phyloP scores from a whole-genome alignment of 306 rosid genomes.

The Pyrus betulifolia region DNA sequence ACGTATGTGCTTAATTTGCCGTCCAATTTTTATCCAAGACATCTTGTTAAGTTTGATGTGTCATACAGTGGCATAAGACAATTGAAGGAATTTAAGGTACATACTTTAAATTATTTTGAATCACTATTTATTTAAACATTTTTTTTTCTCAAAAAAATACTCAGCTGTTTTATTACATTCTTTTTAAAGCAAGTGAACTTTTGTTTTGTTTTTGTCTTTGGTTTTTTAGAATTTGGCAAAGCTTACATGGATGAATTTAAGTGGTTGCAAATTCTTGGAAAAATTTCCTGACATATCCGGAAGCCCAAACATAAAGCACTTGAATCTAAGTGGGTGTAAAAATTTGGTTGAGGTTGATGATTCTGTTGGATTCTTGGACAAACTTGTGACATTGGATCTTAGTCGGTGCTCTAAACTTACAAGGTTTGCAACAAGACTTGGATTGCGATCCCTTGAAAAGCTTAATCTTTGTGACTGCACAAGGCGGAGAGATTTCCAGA shows the following conservation, averaged over 20 bases:
- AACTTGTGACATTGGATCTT: accelerated
- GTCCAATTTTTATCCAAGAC: too few relatives aligned
- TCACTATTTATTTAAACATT: too few relatives aligned
- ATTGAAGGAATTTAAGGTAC: constrained; percentile 10
- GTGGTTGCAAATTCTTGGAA: background rate
- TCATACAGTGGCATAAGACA: background rate
- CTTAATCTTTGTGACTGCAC: too few relatives aligned
- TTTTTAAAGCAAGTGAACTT: background rate
- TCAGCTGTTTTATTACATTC: too few relatives aligned
- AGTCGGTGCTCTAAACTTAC: background rate
- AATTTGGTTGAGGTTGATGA: too few relatives aligned
- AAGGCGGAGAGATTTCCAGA: background rate
- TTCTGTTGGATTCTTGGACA: background rate
- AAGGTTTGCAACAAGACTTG: background rate
- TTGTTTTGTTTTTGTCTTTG: too few relatives aligned
- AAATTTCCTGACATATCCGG: background rate
- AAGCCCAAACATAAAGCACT: too few relatives aligned
- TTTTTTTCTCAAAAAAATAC: too few relatives aligned
- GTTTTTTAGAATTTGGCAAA: background rate
- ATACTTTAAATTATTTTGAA: too few relatives aligned
- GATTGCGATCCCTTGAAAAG: background rate
- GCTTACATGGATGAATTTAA: too few relatives aligned
- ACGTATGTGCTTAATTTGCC: constrained; percentile 18
- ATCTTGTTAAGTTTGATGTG: background rate
- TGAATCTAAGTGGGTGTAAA: accelerated